Evolutionary conservation across 2,329 filamentous ascomycete species (phyloP).

Genomic region (Fusarium succisae): DNA sequence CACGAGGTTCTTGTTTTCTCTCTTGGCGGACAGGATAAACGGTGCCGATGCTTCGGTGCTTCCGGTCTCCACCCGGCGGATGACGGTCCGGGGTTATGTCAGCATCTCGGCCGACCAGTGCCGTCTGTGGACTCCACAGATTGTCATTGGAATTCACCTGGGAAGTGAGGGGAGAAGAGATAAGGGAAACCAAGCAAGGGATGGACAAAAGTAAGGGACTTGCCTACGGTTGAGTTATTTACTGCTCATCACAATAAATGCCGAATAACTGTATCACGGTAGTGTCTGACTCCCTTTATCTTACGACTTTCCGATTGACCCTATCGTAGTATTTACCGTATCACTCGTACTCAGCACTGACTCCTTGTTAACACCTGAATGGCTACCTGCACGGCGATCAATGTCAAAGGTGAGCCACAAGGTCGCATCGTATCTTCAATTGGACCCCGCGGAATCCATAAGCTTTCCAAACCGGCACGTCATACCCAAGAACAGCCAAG

Average conservation of each 20-base stretch:
- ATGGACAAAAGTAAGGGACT: not conserved
- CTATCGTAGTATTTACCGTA: not conserved
- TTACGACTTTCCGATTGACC: not conserved
- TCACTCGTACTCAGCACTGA: not conserved
- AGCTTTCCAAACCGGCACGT: constrained; percentile 27
- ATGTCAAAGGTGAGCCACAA: constrained; percentile 12
- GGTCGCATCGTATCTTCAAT: constrained; percentile 20
- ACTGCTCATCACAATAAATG: not conserved
- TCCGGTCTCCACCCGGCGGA: constrained; percentile 12
- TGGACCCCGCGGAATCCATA: constrained; percentile 16
- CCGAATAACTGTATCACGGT: not conserved
- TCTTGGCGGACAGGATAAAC: constrained; percentile 21
- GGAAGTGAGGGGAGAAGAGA: not conserved
- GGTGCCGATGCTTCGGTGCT: constrained; percentile 20
- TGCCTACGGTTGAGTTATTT: not conserved
- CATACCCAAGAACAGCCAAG: constrained; percentile 24
- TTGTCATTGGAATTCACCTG: constrained; percentile 20
- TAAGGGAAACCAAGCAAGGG: not conserved
- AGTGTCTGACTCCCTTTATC: not conserved
- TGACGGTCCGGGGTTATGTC: constrained; percentile 6
- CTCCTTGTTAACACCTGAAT: constrained; percentile 8
- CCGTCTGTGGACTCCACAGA: constrained; percentile 25
- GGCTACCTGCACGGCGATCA: constrained; percentile 7
- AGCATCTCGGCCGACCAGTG: constrained; percentile 34
- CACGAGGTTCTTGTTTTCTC: not conserved